Percentiles rank a stretch among this genome's conserved stretches.
These are phyloP conservation scores for Ophiostoma piceae DNA, from an alignment of 2,329 filamentous ascomycete species.

Conservation along the genomic window DNA sequence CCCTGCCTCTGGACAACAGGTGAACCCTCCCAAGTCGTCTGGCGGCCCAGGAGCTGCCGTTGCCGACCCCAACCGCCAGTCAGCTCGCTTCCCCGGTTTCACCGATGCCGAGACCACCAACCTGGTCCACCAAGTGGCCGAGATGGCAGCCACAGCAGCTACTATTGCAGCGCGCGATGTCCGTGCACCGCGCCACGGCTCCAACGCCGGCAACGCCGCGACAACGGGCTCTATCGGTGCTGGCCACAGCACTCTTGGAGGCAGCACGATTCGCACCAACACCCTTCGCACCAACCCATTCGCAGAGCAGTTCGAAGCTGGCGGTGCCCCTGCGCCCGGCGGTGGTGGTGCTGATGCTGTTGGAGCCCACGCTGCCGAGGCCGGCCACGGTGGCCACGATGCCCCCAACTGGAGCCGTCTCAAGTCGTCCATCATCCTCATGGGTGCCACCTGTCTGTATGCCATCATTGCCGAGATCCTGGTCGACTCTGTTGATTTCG, in stretches of 20 bases:
- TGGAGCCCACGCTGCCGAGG: constrained; percentile 32
- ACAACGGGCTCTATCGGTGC: constrained; percentile 16
- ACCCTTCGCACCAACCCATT: constrained; percentile 21
- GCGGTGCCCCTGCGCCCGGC: constrained; percentile 22
- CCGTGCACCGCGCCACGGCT: constrained; percentile 23
- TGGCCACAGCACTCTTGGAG: not conserved
- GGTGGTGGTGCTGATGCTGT: not conserved
- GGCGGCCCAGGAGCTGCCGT: not conserved
- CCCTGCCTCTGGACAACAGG: not conserved
- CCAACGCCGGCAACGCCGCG: constrained; percentile 23
- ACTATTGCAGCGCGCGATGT: constrained; percentile 80
- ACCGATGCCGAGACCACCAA: constrained; percentile 76
- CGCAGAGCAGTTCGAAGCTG: constrained; percentile 18
- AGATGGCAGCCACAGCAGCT: constrained; percentile 88
- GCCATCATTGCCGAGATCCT: constrained; percentile 97
- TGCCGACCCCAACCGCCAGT: constrained; percentile 39
- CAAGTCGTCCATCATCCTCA: constrained; percentile 84
- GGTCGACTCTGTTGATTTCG: constrained; percentile 95
- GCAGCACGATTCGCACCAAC: constrained; percentile 17
- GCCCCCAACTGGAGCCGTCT: constrained; percentile 96
- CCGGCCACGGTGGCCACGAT: constrained; percentile 69
- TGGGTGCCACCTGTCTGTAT: constrained; percentile 84
- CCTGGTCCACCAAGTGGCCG: constrained; percentile 80
- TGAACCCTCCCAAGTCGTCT: not conserved
- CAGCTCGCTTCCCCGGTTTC: constrained; percentile 57